Percentiles rank a stretch among this genome's conserved stretches.
Conservation (phyloP, 2,329 filamentous ascomycete species). For the Aspergillus amoenus region DNA sequence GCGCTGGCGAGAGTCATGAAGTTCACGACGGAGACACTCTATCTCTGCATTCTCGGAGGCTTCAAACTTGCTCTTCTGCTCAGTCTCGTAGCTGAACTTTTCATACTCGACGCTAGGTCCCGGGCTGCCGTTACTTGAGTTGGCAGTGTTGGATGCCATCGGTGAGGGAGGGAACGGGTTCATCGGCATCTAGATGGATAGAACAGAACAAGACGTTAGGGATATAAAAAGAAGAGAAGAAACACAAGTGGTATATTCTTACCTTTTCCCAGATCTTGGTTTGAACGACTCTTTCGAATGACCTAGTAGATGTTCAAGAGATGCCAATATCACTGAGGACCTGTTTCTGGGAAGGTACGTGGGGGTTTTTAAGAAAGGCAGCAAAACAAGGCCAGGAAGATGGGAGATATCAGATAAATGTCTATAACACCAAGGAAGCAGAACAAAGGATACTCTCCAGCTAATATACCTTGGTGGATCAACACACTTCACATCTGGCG, state of each 20-base stretch:
- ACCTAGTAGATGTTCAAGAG: background rate
- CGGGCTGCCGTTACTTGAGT: background rate
- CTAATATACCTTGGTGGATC: too few species aligned
- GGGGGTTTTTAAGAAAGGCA: background rate
- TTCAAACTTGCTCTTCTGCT: background rate
- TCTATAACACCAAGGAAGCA: too few species aligned
- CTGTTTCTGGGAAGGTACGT: background rate
- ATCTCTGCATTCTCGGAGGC: constrained; percentile 7
- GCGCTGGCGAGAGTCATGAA: constrained; percentile 8
- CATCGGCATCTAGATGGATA: background rate
- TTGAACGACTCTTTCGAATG: background rate
- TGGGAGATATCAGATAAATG: background rate
- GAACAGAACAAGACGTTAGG: background rate
- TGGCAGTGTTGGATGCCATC: background rate
- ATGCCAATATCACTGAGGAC: background rate
- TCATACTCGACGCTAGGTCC: background rate
- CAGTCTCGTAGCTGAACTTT: background rate
- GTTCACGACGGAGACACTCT: constrained; percentile 9
- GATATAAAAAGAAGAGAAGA: background rate
- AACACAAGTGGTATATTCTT: background rate
- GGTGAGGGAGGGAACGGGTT: background rate
- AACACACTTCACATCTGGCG: too few species aligned
- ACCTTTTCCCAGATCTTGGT: background rate
- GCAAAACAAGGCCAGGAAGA: background rate
- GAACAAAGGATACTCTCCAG: too few species aligned